Base-by-base conservation (phyloP, 176 grass and related monocot genomes). In the Ensete ventricosum region DNA sequence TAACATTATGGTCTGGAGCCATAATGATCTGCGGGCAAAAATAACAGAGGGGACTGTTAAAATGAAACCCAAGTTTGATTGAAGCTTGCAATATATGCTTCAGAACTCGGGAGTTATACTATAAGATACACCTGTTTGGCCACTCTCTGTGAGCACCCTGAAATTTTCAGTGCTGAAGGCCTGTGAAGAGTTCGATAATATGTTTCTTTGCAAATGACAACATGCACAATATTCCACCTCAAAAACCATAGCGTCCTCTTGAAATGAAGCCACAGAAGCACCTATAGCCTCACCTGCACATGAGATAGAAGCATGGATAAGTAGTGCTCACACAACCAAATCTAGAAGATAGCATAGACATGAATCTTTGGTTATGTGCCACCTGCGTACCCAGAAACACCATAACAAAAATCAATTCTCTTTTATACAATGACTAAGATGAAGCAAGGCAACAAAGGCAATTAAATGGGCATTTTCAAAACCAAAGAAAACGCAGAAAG, bases 151-250 rank as follows among this genome's bases (percentile, higher is more conserved):
- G n/a, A 86, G 60, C 66, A 86, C 55, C 76, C 63, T 69, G 75
- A 86, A 86, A 27, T 62, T 77, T 63, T 66, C 72, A 58, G 72
- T 22, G 55, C 23, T 54, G 22, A 72, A 73, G 52, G 14, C 50
- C 24, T 81, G 49, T 57, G 73, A 43, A 9, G 78, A 50, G 9
- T 70, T 49, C 14, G 81, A 79, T 9, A 43, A 53, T 62, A 78
- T 82, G 3, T 79, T 55, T 34, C 84, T 86, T 77, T 79, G 74
- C 73, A 86, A 52, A 75, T 78, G 79, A 67, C 73, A 69, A 55
- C 16, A 82, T 50, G 75, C 84, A 75, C 84, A 86, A 26, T 86
- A 86, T 29, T 82, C 74, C 23, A 77, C 75, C 53, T 73, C 78
- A 34, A 52, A 62, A 25, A 82, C 71, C 9, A 74, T 70, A 8